Evolutionary conservation across 2,329 filamentous ascomycete species (phyloP), one percentile per base, ranked within the genome.

Genomic region (Scytalidium sp.): DNA sequence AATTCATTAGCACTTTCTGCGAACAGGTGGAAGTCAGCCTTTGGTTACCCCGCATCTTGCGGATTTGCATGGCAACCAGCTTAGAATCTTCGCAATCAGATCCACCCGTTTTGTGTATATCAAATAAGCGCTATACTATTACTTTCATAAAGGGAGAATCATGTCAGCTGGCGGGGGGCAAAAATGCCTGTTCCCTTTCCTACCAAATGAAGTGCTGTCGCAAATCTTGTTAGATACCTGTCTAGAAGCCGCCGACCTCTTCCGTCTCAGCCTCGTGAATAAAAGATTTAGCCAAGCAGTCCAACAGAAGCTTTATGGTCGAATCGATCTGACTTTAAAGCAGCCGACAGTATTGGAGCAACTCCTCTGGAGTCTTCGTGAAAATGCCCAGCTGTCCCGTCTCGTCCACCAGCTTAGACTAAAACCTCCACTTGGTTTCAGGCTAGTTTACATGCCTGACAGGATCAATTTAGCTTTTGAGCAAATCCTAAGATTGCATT

Each of bases 401-500:
- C 41, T 43, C 22, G 10, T 43, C 22, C 41, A 22, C 22, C 41
- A 43, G 11, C 41, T 43, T 22, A 22, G 22, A 22, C 41, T 43
- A 10, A 43, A 22, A 43, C 22, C 11, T 17, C 11, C 41, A 10
- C 41, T 19, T 43, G 22, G 17, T 22, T 20, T 9, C 13, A 19
- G n/a, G 22, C 22, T 10, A 19, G 41, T 11, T 22, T 9, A 17
- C 13, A 11, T 22, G 9, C 20, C 41, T 43, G 17, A 11, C 10
- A 22, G 20, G 17, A 43, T 43, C 20, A 43, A 43, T 22, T 19
- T 20, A 22, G 43, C 43, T 29, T 45, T 45, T 23, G 19, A 45
- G 27, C 22, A 23, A 45, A 45, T 45, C 22, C 43, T 45, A 29
- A 23, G 27, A 32, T 29, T 45, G 9, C 20, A 45, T 45, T 25